Percentiles rank a stretch among this genome's conserved stretches.
These are phyloP conservation scores for Paramyrothecium sp. DNA, from an alignment of 2,329 filamentous ascomycete species.

Conservation along the genomic window DNA sequence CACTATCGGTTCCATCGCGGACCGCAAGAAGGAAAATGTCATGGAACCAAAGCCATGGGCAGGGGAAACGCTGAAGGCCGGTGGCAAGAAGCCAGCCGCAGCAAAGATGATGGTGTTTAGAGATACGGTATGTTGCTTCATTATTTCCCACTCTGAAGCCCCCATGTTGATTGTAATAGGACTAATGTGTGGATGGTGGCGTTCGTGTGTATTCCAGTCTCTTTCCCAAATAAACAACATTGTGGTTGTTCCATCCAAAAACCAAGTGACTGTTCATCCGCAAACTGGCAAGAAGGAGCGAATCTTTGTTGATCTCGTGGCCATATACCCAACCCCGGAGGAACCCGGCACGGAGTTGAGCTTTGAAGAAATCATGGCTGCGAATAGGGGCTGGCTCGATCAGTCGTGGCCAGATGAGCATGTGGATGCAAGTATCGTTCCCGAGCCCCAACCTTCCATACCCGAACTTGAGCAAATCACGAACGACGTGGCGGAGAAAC, in stretches of 20 bases:
- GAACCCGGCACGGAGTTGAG: slow-evolving; percentile 74
- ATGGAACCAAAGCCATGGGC: slow-evolving; percentile 86
- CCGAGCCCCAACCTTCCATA: slow-evolving; percentile 21
- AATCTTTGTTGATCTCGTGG: slow-evolving; percentile 82
- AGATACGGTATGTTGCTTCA: slow-evolving; percentile 71
- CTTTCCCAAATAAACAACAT: slow-evolving; percentile 62
- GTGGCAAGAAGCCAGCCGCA: slow-evolving; percentile 73
- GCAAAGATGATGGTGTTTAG: slow-evolving; percentile 88
- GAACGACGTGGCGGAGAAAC: slow-evolving; percentile 19
- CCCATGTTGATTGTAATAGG: slow-evolving; percentile 88
- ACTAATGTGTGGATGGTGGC: slow-evolving; percentile 72
- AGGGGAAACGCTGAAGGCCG: slow-evolving; percentile 85
- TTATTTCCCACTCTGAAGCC: slow-evolving; percentile 31
- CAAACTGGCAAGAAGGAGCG: slow-evolving; percentile 80
- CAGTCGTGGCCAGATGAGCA: slow-evolving; percentile 52
- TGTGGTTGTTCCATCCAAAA: slow-evolving; percentile 66
- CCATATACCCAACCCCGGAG: slow-evolving; percentile 77
- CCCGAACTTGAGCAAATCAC: slow-evolving; percentile 29
- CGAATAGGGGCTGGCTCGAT: slow-evolving; percentile 67
- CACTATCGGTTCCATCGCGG: slow-evolving; percentile 79
- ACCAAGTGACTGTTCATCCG: slow-evolving; percentile 80
- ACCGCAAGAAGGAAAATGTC: slow-evolving; percentile 92
- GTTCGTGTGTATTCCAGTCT: slow-evolving; percentile 49
- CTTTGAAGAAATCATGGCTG: slow-evolving; percentile 89
- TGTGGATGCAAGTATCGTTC: slow-evolving; percentile 30